Evolutionary conservation across 2,329 filamentous ascomycete species (phyloP).

Genomic region (Orbilia brochopaga): DNA sequence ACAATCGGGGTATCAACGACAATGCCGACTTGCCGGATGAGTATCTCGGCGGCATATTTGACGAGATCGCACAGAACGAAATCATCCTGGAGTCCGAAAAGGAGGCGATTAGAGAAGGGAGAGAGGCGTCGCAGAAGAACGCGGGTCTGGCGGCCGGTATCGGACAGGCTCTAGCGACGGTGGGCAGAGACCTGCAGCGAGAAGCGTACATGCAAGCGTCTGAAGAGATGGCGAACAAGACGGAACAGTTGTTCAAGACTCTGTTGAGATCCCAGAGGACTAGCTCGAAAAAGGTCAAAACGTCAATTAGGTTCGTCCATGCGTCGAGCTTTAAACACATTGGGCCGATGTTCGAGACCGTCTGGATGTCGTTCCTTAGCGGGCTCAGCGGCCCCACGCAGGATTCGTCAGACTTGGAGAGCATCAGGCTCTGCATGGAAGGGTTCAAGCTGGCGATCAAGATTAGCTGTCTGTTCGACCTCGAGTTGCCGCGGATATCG

Average conservation of each 20-base stretch:
- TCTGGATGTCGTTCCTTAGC: conserved; percentile 99
- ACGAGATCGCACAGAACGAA: conserved; percentile 88
- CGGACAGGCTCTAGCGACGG: conserved; percentile 86
- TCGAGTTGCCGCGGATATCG: conserved; percentile 90
- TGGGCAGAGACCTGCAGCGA: conserved; percentile 86
- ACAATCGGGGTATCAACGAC: conserved; percentile 98
- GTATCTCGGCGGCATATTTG: conserved; percentile 85
- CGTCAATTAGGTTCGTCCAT: conserved; percentile 77
- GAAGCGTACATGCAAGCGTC: conserved; percentile 95
- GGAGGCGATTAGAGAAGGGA: conserved; percentile 68
- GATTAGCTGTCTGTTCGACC: conserved; percentile 89
- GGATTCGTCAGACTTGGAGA: conserved; percentile 88
- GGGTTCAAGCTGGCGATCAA: conserved; percentile 92
- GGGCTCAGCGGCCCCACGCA: conserved; percentile 92
- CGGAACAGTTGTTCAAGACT: conserved; percentile 88
- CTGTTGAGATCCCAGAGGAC: conserved; percentile 86
- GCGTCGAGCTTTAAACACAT: conserved; percentile 94
- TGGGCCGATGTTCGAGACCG: conserved; percentile 97
- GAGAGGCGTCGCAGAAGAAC: conserved; percentile 70
- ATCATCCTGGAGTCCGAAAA: conserved; percentile 94
- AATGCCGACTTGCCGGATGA: conserved; percentile 90
- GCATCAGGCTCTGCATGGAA: conserved; percentile 90
- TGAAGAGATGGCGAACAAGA: conserved; percentile 85
- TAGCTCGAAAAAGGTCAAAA: conserved; percentile 71
- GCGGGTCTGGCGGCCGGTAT: conserved; percentile 79